These are phyloP conservation scores for Claviceps sp. DNA, from an alignment of 2,329 filamentous ascomycete genomes.

Conservation along the genomic window DNA sequence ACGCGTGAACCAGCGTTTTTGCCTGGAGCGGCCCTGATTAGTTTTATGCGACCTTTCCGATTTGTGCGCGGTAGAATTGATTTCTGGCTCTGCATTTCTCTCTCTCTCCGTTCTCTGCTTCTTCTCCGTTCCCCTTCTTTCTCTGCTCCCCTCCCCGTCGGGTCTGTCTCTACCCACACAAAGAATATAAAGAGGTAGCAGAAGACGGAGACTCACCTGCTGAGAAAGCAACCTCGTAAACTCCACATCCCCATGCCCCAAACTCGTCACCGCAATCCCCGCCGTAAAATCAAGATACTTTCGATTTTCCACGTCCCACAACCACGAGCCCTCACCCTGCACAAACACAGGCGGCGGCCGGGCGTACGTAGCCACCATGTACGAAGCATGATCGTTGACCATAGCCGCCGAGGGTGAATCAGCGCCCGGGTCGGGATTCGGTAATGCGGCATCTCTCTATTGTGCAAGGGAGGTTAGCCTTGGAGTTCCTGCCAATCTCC, in stretches of 20 bases:
- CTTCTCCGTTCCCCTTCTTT: too few relatives aligned
- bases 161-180: background rate
- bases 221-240: constrained; percentile 62
- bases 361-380: constrained; percentile 92
- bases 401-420: constrained; percentile 66
- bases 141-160: too few relatives aligned
- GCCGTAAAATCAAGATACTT: constrained; percentile 91
- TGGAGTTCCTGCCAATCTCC: too few relatives aligned
- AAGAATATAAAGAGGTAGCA: background rate
- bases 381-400: constrained; percentile 63
- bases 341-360: constrained; percentile 84
- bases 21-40: constrained; percentile 24
- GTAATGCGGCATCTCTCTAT: constrained; percentile 23
- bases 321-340: constrained; percentile 70
- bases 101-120: too few relatives aligned
- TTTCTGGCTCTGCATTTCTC: background rate
- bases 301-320: constrained; percentile 83
- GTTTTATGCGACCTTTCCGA: too few relatives aligned
- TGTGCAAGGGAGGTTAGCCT: background rate
- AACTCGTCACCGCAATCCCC: constrained; percentile 86
- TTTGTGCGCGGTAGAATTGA: background rate
- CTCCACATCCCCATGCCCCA: constrained; percentile 80
- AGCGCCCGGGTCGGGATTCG: constrained; percentile 58
- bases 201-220: constrained; percentile 39
- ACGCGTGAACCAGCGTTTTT: constrained; percentile 74